Percentiles rank a stretch among this genome's conserved stretches.
These are phyloP conservation scores for Raphanus hybrid DNA, from an alignment of 441 rosid genomes.

Conservation along the genomic window DNA sequence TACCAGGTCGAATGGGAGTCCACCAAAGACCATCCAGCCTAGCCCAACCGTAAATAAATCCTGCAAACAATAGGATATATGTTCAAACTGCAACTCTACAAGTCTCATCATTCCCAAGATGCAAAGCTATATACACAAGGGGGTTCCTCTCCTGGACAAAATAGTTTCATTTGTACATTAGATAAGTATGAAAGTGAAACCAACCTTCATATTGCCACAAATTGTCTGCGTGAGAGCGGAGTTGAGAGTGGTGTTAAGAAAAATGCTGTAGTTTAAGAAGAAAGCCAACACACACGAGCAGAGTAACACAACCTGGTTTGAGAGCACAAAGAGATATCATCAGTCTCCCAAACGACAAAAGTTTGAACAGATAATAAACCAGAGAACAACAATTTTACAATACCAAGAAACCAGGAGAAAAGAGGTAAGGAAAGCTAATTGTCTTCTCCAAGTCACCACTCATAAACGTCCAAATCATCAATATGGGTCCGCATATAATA, in stretches of 20 bases:
- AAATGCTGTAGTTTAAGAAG: slow-evolving; percentile 93
- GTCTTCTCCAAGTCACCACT: slow-evolving; percentile 74
- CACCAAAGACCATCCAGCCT: slow-evolving; percentile 92
- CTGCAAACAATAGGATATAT: neutral
- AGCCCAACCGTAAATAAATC: slow-evolving; percentile 68
- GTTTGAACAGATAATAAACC: neutral
- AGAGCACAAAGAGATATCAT: slow-evolving; percentile 27
- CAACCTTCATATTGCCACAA: too few relatives aligned
- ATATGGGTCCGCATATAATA: slow-evolving; percentile 77
- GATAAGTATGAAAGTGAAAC: too few relatives aligned
- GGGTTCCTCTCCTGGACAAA: neutral
- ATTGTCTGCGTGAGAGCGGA: too few relatives aligned
- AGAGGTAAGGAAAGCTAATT: slow-evolving; percentile 67
- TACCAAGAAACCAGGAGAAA: slow-evolving; percentile 89
- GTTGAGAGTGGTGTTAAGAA: slow-evolving; percentile 58
- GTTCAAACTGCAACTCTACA: too few relatives aligned
- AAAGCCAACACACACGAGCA: slow-evolving; percentile 87
- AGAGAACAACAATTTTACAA: slow-evolving; percentile 18
- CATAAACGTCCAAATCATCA: slow-evolving; percentile 83
- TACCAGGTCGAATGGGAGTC: slow-evolving; percentile 94
- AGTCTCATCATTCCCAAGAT: too few relatives aligned
- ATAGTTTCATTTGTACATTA: too few relatives aligned
- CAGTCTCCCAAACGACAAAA: slow-evolving; percentile 9
- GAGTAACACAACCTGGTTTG: slow-evolving; percentile 69
- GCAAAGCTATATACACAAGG: too few relatives aligned